Base-by-base conservation (phyloP, 2,329 filamentous ascomycete species). In the Chaetoscypha palmicola region DNA sequence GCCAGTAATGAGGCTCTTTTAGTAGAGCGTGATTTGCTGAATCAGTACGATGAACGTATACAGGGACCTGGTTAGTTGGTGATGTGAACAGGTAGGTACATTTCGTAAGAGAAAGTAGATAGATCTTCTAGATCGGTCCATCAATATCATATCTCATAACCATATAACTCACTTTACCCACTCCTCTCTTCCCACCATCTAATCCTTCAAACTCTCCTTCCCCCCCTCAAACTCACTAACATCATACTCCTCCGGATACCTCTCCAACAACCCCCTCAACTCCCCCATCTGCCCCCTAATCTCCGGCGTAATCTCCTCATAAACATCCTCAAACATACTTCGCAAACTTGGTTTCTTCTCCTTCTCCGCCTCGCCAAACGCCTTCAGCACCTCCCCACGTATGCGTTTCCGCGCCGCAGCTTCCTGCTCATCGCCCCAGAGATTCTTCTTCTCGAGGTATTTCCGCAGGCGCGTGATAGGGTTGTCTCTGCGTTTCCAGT, bases 211-310 rank as follows among this genome's bases (percentile, higher is more conserved):
- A 35, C 38, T 56, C 17, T 56, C 58, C 24, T 55, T 71, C 0
- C 88, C 89, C 3, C 78, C 86, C 52, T 94, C 85, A 64, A 78
- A 88, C 53, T 81, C 78, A 12, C 71, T 73, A 37, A 92, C 61
- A 64, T 97, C 89, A 65, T 98, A 98, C 70, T 98, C 92, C 26
- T 86, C 80, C 0, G 91, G 90, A 67, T 97, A 98, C 56, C 75
- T 81, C 55, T 91, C 79, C 39, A 98, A 61, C 40, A 95, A 74
- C n/a, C 77, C 74, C 60, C 71, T 85, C 58, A 97, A 69, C 66
- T 90, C 76, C 51, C 67, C 66, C 69, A 87, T 89, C 71, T 98
- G 92, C 32, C 68, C 73, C 62, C 72, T 76, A 48, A 85, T 70
- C 56, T 94, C 89, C 36, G 85, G 81, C 0, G 89, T 96, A 55